Conservation (phyloP, 192 early-diverging fungal species). For the Backusella westeae region DNA sequence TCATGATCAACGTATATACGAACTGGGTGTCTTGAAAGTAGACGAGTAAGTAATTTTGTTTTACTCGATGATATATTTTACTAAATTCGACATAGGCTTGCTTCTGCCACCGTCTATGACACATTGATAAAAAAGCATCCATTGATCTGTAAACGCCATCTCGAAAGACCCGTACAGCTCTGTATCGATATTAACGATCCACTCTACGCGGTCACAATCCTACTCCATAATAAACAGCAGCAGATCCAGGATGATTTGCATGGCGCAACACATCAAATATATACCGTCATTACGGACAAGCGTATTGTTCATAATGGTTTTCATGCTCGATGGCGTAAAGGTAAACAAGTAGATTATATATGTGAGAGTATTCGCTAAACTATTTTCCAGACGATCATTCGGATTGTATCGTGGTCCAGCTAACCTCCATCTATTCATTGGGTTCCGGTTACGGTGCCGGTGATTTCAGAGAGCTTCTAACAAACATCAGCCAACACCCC, state of each 20-base stretch:
- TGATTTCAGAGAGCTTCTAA: constrained; percentile 7
- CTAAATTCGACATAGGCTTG: not conserved
- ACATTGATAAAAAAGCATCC: not conserved
- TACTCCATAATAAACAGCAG: not conserved
- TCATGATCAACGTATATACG: not conserved
- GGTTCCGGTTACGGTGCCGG: not conserved
- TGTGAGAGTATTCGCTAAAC: not conserved
- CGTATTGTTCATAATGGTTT: constrained; percentile 1
- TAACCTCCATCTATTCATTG: not conserved
- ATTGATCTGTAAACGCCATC: not conserved
- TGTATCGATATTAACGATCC: not conserved
- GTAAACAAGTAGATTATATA: not conserved
- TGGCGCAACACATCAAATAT: not conserved
- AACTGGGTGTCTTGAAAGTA: constrained; percentile 2
- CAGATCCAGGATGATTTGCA: not conserved
- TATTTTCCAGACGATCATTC: not conserved
- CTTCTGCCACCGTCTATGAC: not conserved
- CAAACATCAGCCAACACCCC: not conserved
- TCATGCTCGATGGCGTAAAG: constrained; percentile 2
- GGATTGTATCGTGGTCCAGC: not conserved
- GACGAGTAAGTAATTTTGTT: not conserved
- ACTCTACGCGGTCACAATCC: not conserved
- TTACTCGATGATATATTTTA: not conserved
- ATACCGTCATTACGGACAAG: not conserved
- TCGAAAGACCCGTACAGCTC: not conserved